Conservation (phyloP, 1,284 basidiomycete species). For the Jaminaea rosea region DNA sequence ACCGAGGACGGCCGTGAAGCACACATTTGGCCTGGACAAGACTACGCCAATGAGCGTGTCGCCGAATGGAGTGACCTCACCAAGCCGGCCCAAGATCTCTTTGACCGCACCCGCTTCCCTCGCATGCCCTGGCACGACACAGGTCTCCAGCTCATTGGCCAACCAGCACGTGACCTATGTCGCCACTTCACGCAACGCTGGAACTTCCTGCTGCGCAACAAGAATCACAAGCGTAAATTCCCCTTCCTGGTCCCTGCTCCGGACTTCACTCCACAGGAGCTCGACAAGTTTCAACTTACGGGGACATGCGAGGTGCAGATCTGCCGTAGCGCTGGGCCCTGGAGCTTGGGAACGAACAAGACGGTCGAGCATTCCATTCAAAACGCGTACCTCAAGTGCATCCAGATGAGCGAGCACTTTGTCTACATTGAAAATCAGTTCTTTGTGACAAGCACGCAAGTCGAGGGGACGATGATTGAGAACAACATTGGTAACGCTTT, state of each 20-base stretch:
- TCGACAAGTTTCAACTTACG: slow-evolving; percentile 71
- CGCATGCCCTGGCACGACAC: slow-evolving; percentile 99
- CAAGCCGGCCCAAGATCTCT: slow-evolving; percentile 89
- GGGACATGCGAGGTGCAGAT: slow-evolving; percentile 97
- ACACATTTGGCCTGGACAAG: slow-evolving; percentile 81
- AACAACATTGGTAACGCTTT: slow-evolving; percentile 92
- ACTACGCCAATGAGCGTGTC: slow-evolving; percentile 84
- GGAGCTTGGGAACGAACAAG: slow-evolving; percentile 84
- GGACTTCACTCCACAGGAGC: slow-evolving; percentile 76
- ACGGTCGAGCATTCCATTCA: slow-evolving; percentile 87
- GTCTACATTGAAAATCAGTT: slow-evolving; percentile 80
- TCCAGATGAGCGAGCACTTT: slow-evolving; percentile 76
- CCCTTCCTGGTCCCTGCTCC: slow-evolving; percentile 89
- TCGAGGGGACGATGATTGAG: slow-evolving; percentile 77
- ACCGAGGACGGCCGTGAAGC: slow-evolving; percentile 53
- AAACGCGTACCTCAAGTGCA: slow-evolving; percentile 83
- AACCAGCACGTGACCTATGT: slow-evolving; percentile 87
- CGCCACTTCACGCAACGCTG: slow-evolving; percentile 89
- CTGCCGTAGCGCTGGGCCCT: slow-evolving; percentile 86
- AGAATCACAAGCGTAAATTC: slow-evolving; percentile 79
- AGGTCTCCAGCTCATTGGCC: slow-evolving; percentile 86
- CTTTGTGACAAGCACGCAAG: slow-evolving; percentile 88
- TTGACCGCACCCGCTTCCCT: slow-evolving; percentile 76
- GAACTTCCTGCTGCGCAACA: slow-evolving; percentile 44
- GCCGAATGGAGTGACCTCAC: slow-evolving; percentile 77